phyloP scores from a whole-genome alignment of 768 basidiomycete species.

The Symmetrospora coprosmae region DNA sequence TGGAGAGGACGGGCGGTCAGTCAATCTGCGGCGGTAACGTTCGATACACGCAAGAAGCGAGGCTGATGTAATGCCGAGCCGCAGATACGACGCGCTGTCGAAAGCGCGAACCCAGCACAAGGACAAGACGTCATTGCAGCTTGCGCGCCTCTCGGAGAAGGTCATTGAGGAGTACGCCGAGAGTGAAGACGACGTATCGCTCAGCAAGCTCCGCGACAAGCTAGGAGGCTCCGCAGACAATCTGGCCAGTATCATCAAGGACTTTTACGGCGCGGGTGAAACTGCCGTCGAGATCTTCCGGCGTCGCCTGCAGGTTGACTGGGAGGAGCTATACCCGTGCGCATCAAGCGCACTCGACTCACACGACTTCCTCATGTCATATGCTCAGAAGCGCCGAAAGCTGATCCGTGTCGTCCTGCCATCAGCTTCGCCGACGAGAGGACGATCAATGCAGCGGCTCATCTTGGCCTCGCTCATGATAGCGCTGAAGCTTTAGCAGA shows the following conservation, averaged over 20 bases:
- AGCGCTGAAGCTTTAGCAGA: neutral
- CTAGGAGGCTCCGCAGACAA: neutral
- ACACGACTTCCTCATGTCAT: no score
- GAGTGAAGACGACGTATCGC: slow-evolving; percentile 3
- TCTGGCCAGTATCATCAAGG: neutral
- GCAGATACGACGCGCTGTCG: slow-evolving; percentile 6
- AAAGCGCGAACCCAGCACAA: slow-evolving; percentile 19
- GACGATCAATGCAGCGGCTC: slow-evolving; percentile 4
- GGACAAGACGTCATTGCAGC: slow-evolving; percentile 4
- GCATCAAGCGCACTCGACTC: no score
- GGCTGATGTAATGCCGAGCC: no score
- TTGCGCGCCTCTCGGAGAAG: neutral
- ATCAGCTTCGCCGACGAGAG: slow-evolving; percentile 7
- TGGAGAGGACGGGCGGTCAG: slow-evolving; percentile 1
- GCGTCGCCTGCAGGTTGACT: slow-evolving; percentile 16
- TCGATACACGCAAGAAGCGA: no score
- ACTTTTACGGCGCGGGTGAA: slow-evolving; percentile 3
- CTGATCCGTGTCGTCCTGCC: no score
- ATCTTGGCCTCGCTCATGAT: slow-evolving; percentile 3
- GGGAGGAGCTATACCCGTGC: slow-evolving; percentile 18
- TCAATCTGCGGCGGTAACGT: neutral
- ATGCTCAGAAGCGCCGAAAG: no score
- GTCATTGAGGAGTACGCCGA: slow-evolving; percentile 10
- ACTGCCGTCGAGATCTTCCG: slow-evolving; percentile 6
- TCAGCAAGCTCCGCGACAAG: neutral